Evolutionary conservation across 2,329 filamentous ascomycete genomes (phyloP), one percentile per base, ranked within the genome.

Genomic region (Cladophialophora yegresii): DNA sequence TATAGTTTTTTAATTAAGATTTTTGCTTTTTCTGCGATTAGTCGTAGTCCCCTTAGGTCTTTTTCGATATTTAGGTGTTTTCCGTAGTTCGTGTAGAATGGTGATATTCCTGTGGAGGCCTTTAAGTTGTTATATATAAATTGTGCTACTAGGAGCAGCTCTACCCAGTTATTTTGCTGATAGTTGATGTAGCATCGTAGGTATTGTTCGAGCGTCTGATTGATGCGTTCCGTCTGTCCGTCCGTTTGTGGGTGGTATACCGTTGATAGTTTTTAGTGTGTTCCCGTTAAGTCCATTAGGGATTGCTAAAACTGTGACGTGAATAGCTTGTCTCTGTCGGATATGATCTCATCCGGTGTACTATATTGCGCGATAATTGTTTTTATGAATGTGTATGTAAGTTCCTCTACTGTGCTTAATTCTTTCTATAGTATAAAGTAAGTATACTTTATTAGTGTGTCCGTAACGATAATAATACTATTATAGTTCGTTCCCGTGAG

Each of bases 41-140:
- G 16, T 54, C 28, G 28, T 5, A 32, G 3, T 5, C 16, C 26
- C 16, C 26, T 54, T 2, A 3, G 4, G 22, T 54, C 50, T 30
- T 54, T 54, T 16, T 54, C 7, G 7, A 54, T 54, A 20, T 54
- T 54, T 20, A 9, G 26, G 28, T 54, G 6, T 26, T 4, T 26
- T 32, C 26, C 10, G 10, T 67, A 67, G 16, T 67, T 67, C 12
- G 54, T 10, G 26, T 60, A 67, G 26, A 67, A 67, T 30, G 33
- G 43, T 49, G 12, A 57, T 26, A 65, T 54, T 16, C 6, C 16
- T 20, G 6, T 54, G 13, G 16, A 2, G 7, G 4, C 4, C 16
- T n/a, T 54, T 0, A 3, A 28, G 16, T 32, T 54, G 16, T 54
- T 54, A 32, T 26, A 54, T 20, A 20, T 16, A 54, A 54, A 54